Percentiles rank a stretch among this genome's conserved stretches.
These are phyloP conservation scores for Medicago truncatula DNA, from an alignment of 306 rosid genomes.

Conservation along the genomic window DNA sequence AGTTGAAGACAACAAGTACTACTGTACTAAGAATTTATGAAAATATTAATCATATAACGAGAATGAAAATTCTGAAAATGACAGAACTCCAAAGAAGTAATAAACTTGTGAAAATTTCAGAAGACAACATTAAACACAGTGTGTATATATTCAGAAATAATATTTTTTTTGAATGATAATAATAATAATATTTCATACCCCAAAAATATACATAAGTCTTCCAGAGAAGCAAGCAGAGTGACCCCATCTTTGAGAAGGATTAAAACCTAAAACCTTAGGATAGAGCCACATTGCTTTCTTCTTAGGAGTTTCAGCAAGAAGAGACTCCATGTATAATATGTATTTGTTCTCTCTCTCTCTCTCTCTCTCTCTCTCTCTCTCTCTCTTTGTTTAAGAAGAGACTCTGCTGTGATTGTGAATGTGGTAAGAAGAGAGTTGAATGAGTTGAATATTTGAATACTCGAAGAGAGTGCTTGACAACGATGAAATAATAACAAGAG, in stretches of 20 bases:
- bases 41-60: slow-evolving; percentile 36
- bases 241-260: slow-evolving; percentile 98
- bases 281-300: slow-evolving; percentile 97
- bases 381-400: too few species aligned
- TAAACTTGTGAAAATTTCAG: slow-evolving; percentile 35
- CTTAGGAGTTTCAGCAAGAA: slow-evolving; percentile 57
- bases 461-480: slow-evolving; percentile 56
- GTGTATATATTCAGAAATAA: too few species aligned
- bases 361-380: background rate
- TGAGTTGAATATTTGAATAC: background rate
- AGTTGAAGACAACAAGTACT: slow-evolving; percentile 19
- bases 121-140: slow-evolving; percentile 28
- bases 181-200: slow-evolving; percentile 60
- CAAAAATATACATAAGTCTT: slow-evolving; percentile 78
- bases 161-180: too few species aligned
- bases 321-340: slow-evolving; percentile 61
- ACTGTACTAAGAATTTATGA: slow-evolving; percentile 20
- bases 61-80: slow-evolving; percentile 27
- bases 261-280: slow-evolving; percentile 79
- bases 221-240: slow-evolving; percentile 84
- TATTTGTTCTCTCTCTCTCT: background rate
- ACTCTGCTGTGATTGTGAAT: background rate
- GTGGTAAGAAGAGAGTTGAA: background rate
- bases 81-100: slow-evolving; percentile 37
- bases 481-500: slow-evolving; percentile 49